These are phyloP conservation scores for Calonectria pseudoturangicola DNA, from an alignment of 2,329 filamentous ascomycete species.

Conservation along the genomic window DNA sequence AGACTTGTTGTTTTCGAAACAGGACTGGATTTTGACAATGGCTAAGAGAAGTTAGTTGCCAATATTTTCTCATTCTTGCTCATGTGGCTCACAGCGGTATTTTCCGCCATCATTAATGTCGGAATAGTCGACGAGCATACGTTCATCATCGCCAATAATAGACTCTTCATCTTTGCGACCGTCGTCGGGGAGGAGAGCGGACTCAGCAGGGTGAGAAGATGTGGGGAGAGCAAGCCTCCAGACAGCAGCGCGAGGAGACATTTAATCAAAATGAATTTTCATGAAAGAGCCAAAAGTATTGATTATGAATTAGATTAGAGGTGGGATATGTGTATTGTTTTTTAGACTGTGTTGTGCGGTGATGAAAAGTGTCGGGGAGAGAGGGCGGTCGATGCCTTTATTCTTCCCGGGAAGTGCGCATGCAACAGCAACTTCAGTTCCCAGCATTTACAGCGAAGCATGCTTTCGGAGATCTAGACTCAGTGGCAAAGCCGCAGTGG, in stretches of 20 bases:
- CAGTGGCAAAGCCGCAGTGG: background rate
- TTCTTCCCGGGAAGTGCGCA: background rate
- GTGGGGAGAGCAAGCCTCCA: constrained; percentile 39
- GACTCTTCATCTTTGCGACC: constrained; percentile 35
- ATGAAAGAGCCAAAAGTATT: background rate
- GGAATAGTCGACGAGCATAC: constrained; percentile 31
- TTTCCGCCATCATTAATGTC: constrained; percentile 44
- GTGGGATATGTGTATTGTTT: background rate
- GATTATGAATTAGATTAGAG: constrained; percentile 13
- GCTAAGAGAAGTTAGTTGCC: constrained; percentile 30
- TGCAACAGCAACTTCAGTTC: background rate
- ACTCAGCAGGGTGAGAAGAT: constrained; percentile 30
- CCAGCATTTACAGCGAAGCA: background rate
- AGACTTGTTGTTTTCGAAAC: constrained; percentile 31
- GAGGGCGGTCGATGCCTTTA: background rate
- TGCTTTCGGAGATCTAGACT: background rate
- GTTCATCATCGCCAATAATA: constrained; percentile 40
- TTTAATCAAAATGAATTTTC: background rate
- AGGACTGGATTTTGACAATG: constrained; percentile 46
- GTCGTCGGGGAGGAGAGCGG: constrained; percentile 37
- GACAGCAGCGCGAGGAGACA: constrained; percentile 33
- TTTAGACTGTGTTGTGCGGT: no score
- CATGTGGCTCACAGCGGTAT: constrained; percentile 41
- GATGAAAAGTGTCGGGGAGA: no score
- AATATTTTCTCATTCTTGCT: background rate